Conservation (phyloP, 495 filamentous ascomycete species). For the Tuber brumale region DNA sequence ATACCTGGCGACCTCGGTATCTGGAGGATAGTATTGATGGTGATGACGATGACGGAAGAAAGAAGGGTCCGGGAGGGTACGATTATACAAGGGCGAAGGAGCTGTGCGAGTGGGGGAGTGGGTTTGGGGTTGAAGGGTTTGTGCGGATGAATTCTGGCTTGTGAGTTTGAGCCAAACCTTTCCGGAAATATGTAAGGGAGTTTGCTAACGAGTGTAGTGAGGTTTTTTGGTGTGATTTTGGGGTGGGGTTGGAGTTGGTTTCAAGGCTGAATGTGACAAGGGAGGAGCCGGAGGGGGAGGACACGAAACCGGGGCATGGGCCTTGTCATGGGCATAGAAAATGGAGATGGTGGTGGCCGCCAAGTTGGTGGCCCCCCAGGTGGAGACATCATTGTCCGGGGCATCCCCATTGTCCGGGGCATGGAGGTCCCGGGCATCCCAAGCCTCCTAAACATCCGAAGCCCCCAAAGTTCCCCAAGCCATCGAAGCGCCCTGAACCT, state of each 20-base stretch:
- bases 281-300: conserved; percentile 17
- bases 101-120: conserved; percentile 44
- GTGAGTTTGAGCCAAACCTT: conserved; percentile 41
- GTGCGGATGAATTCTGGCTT: conserved; percentile 50
- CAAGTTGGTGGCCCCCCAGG: conserved; percentile 1
- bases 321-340: not conserved
- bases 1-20: conserved; percentile 21
- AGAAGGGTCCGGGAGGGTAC: conserved; percentile 30
- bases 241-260: conserved; percentile 41
- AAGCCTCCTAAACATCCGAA: not conserved
- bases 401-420: not conserved
- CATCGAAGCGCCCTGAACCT: not conserved
- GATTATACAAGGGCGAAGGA: conserved; percentile 46
- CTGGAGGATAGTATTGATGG: not conserved
- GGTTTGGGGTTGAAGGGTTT: conserved; percentile 44
- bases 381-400: not conserved
- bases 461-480: not conserved
- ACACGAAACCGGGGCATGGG: not conserved
- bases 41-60: conserved; percentile 1
- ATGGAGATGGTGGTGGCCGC: conserved; percentile 3
- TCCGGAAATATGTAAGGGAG: not conserved
- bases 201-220: conserved; percentile 8
- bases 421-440: not conserved
- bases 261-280: conserved; percentile 45
- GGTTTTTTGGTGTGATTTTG: conserved; percentile 21